Evolutionary conservation across 768 basidiomycete species (phyloP), one percentile per base, ranked within the genome.

Genomic region (Russula emetica): DNA sequence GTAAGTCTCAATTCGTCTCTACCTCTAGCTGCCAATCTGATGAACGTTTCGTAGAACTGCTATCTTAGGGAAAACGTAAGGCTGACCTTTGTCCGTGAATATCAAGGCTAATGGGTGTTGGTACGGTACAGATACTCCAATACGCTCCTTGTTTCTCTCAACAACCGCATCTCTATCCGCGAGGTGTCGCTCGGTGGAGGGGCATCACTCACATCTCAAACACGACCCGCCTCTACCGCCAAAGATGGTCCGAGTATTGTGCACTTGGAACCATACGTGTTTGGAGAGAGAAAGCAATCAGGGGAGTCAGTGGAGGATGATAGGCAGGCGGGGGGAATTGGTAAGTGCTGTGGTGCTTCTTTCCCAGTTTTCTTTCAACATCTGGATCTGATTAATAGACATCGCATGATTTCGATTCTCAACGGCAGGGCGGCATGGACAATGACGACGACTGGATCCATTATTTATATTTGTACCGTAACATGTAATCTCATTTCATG

Each of bases 41-140:
- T 60, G 0, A 16, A 22, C 20, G 13, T 16, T 18, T 30, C 47
- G 11, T n/a, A 64, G 63, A 18, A 32, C 53, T 30, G 53, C 53
- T 42, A n/a, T 60, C 18, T n/a, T 64, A 5, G 63, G 63, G 14
- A 64, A 64, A 55, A 10, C 60, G 63, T 64, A 32, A 11, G 63
- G 5, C 5, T n/a, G 8, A 20, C 2, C 16, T 32, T 50, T 20
- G 1, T 36, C 9, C 28, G 9, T 32, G 11, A 28, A 36, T 32
- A 6, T 14, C 0, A n/a, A 13, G 8, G 22, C 18, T 18, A 13
- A 53, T 58, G 32, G 50, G 36, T 34, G 42, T 45, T 24, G 18
- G 42, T 5, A 3, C 45, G 18, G 42, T 5, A 3, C 45, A 64
- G 63, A 45, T 60, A 60, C 54, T 53, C 62, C 2, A 63, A 63